Conservation (phyloP, 345 rosid species). For the Pelargonium nanum region DNA sequence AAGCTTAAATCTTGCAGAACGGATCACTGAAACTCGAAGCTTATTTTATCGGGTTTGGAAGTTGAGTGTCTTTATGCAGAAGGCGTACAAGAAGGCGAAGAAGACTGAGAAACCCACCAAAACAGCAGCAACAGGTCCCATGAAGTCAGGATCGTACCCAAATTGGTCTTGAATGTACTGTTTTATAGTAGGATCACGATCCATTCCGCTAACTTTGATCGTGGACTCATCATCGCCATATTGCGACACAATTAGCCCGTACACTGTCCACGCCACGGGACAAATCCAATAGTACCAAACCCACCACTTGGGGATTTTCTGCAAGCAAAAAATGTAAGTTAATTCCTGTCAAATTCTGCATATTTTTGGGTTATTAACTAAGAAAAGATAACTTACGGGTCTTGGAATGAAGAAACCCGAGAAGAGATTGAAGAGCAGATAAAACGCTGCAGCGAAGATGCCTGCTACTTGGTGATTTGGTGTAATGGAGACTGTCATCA, state of each 20-base stretch:
- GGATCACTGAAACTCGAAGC: too few relatives aligned
- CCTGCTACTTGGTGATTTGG: conserved; percentile 84
- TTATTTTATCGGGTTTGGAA: conserved; percentile 9
- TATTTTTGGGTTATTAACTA: too few relatives aligned
- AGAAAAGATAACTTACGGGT: conserved; percentile 43
- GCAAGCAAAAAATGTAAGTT: conserved; percentile 11
- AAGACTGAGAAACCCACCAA: conserved; percentile 21
- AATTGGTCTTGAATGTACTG: conserved; percentile 13
- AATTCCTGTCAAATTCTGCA: too few relatives aligned
- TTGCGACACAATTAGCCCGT: conserved; percentile 17
- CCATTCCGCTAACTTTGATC: conserved; percentile 9
- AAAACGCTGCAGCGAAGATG: conserved; percentile 65
- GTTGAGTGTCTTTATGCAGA: conserved; percentile 12
- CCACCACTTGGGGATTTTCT: conserved; percentile 43
- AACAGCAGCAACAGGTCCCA: conserved; percentile 26
- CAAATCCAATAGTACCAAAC: conserved; percentile 39
- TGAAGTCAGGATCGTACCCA: conserved; percentile 17
- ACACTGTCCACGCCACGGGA: conserved; percentile 22
- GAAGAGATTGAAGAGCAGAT: conserved; percentile 64
- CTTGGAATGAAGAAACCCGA: conserved; percentile 83
- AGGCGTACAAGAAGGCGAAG: conserved; percentile 18
- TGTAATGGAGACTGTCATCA: conserved; percentile 82
- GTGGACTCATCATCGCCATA: conserved; percentile 7
- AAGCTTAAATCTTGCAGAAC: too few relatives aligned
- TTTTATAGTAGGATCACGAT: neutral